Evolutionary conservation across 768 basidiomycete species (phyloP).

Genomic region (Naganishia kalamii): DNA sequence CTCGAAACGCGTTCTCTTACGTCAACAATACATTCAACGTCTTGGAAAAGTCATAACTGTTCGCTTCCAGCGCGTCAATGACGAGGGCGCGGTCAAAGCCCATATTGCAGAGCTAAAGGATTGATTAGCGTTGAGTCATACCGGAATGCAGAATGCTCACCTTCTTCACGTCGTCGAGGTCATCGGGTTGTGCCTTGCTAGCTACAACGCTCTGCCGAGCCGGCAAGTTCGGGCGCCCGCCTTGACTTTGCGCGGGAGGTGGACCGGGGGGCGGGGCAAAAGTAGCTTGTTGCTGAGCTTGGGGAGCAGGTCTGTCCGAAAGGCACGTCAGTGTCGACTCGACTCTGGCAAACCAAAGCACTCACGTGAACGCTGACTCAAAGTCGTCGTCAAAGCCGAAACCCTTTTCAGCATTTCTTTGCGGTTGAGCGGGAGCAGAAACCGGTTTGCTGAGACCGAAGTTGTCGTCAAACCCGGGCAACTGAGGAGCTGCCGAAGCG

Average conservation of each 20-base stretch:
- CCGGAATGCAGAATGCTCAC: slow-evolving; percentile 42
- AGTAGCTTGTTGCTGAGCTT: slow-evolving; percentile 25
- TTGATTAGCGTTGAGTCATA: slow-evolving; percentile 58
- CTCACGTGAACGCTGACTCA: slow-evolving; percentile 43
- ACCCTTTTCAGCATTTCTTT: background rate
- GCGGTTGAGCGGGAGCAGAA: background rate
- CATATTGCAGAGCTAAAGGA: slow-evolving; percentile 64
- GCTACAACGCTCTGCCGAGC: slow-evolving; percentile 20
- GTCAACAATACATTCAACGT: slow-evolving; percentile 67
- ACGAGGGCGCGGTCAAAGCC: slow-evolving; percentile 81
- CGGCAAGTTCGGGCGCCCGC: slow-evolving; percentile 17
- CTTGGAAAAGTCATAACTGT: slow-evolving; percentile 72
- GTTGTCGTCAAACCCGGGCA: slow-evolving; percentile 18
- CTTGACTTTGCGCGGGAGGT: slow-evolving; percentile 11
- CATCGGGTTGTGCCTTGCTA: slow-evolving; percentile 38
- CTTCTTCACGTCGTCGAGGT: slow-evolving; percentile 46
- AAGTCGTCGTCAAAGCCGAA: slow-evolving; percentile 54
- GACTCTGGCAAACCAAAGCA: background rate
- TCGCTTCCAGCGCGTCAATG: slow-evolving; percentile 72
- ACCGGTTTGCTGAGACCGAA: slow-evolving; percentile 3
- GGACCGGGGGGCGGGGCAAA: slow-evolving; percentile 7
- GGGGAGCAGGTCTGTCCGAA: slow-evolving; percentile 27
- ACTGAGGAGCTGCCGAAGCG: slow-evolving; percentile 6
- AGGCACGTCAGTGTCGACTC: background rate
- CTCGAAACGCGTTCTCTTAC: slow-evolving; percentile 32